Conservation (phyloP, 2,329 filamentous ascomycete genomes). For the Cercospora sp. region DNA sequence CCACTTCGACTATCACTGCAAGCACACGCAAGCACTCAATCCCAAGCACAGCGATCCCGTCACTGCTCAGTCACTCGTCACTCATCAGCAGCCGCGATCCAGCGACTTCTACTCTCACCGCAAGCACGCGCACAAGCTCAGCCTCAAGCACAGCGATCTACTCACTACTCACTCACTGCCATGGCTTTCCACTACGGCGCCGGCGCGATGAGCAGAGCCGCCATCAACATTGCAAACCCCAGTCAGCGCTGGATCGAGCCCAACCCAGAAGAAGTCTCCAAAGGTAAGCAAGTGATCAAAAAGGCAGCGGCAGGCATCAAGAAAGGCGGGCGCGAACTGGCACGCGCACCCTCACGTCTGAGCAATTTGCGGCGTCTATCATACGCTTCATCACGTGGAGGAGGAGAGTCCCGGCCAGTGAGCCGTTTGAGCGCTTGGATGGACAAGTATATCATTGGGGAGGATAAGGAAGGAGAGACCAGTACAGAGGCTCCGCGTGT, state of each 20-base stretch:
- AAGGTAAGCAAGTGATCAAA: constrained; percentile 12
- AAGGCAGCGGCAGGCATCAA: constrained; percentile 9
- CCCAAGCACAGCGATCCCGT: not conserved
- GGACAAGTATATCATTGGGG: constrained; percentile 4
- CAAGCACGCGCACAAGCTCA: not conserved
- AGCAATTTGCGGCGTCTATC: not conserved
- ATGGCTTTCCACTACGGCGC: constrained; percentile 6
- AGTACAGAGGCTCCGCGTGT: not conserved
- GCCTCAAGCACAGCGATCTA: not conserved
- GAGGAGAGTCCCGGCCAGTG: not conserved
- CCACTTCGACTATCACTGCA: not conserved
- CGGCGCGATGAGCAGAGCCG: not conserved
- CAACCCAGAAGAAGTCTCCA: not conserved
- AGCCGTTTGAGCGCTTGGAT: constrained; percentile 11
- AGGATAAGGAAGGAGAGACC: not conserved
- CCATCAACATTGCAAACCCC: constrained; percentile 1
- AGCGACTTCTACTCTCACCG: not conserved
- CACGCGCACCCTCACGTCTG: constrained; percentile 4
- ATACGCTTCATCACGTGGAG: not conserved
- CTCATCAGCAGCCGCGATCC: not conserved
- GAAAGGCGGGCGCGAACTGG: constrained; percentile 10
- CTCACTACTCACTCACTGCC: not conserved
- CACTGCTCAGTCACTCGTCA: not conserved
- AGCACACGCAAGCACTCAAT: not conserved
- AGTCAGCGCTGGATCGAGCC: not conserved